phyloP scores from a whole-genome alignment of 768 basidiomycete species.

The Agrocybe pediades region DNA sequence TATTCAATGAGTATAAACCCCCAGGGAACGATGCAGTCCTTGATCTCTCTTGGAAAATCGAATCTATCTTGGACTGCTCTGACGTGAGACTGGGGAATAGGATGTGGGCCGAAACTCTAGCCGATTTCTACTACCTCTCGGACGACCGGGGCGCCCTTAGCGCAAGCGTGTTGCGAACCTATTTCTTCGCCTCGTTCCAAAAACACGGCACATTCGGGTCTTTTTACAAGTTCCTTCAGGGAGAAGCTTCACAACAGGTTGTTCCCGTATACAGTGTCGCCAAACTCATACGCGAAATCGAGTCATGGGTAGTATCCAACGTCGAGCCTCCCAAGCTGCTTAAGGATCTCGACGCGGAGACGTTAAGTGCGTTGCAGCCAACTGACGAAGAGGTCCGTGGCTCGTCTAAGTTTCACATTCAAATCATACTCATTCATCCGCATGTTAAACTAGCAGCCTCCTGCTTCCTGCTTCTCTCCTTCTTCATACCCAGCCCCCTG shows the following conservation, averaged over 20 bases:
- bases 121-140: conserved; percentile 5
- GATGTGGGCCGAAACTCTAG: conserved; percentile 9
- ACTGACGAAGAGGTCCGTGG: background rate
- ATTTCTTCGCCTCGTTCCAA: background rate
- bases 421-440: background rate
- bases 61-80: background rate
- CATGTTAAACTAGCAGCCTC: background rate
- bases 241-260: background rate
- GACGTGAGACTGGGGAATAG: background rate
- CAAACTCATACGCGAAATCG: background rate
- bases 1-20: background rate
- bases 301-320: background rate
- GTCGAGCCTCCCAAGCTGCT: background rate
- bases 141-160: background rate
- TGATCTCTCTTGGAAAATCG: background rate
- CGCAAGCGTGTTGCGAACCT: conserved; percentile 6
- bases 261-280: conserved; percentile 8
- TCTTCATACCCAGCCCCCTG: conserved; percentile 40
- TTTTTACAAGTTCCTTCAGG: conserved; percentile 1
- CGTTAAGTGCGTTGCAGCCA: background rate
- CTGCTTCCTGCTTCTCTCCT: conserved; percentile 27
- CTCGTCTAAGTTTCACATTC: background rate
- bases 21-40: background rate
- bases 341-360: background rate
- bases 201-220: background rate